Evolutionary conservation across 768 basidiomycete genomes (phyloP), one percentile per base, ranked within the genome.

Genomic region (Fibroporia radiculosa): DNA sequence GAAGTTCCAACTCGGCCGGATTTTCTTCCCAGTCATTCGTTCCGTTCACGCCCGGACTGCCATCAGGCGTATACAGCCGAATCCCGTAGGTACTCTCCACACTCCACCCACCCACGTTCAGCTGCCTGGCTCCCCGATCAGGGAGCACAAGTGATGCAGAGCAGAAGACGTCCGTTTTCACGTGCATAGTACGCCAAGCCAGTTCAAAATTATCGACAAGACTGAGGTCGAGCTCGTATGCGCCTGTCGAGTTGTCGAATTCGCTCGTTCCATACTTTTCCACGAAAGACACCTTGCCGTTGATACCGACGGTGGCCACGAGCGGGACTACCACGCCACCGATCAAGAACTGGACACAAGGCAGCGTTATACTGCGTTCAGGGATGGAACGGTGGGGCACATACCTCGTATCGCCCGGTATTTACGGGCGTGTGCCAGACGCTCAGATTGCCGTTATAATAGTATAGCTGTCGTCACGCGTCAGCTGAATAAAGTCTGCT

Each of bases 11-110:
- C 29, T 71, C 69, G 0, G 72, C 49, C 29, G 65, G 67, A 50
- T 88, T 76, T 59, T 89, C 86, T 59, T 89, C 74, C 87, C 87
- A 90, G 52, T 89, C 82, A 42, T 78, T 80, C 4, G 83, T 87
- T 5, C 78, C 76, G 49, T 84, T 85, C 23, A 79, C 74, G 1
- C 87, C 87, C 3, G 73, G 62, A 1, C 57, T 64, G 20, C 87
- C 86, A 52, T 81, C 72, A 0, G 87, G 87, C 0, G 76, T 77
- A 49, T 84, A 89, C 13, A 90, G 60, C 23, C 87, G 73, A 24
- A 90, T 67, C 31, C 87, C 87, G 41, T 67, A 82, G 8, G 84
- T 86, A 18, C 84, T 86, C 2, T 74, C 65, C 41, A 75, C 63
- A 14, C 83, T 84, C 86, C 86, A 77, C 4, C 82, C 82, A 37